Conservation (phyloP, 2,329 filamentous ascomycete genomes). For the Trichoderma polysporum region DNA sequence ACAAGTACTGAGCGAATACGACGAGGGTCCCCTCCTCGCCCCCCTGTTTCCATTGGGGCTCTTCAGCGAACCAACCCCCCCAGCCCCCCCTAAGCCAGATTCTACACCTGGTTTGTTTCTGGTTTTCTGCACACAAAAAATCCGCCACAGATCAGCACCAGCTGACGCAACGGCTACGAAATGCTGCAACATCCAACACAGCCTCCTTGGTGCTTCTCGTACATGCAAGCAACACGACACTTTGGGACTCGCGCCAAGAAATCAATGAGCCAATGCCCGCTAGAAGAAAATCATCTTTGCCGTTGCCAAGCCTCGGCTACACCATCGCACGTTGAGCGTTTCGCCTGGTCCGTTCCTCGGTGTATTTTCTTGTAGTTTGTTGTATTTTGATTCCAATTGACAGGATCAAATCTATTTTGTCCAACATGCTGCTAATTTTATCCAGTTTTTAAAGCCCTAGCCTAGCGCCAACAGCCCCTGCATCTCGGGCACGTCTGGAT, state of each 20-base stretch:
- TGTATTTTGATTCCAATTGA: not conserved
- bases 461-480: slow-evolving; percentile 13
- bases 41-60: not conserved
- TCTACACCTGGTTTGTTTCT: not conserved
- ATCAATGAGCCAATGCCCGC: too few relatives aligned
- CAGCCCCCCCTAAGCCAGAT: not conserved
- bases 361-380: not conserved
- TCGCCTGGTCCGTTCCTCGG: not conserved
- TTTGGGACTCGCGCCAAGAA: too few relatives aligned
- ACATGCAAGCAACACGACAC: not conserved
- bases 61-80: not conserved
- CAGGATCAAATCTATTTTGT: not conserved
- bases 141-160: slow-evolving; percentile 13
- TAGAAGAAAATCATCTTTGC: not conserved
- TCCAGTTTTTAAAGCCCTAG: slow-evolving; percentile 14
- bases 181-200: not conserved
- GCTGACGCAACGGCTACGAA: slow-evolving; percentile 12
- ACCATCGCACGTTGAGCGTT: not conserved
- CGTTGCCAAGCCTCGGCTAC: not conserved
- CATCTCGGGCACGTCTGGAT: not conserved
- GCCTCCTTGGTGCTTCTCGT: slow-evolving; percentile 8
- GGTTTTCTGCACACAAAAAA: not conserved
- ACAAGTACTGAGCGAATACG: slow-evolving; percentile 3
- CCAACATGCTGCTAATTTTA: slow-evolving; percentile 15
- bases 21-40: not conserved